Conservation (phyloP, 2,329 filamentous ascomycete genomes). For the Xylariaceae sp. region DNA sequence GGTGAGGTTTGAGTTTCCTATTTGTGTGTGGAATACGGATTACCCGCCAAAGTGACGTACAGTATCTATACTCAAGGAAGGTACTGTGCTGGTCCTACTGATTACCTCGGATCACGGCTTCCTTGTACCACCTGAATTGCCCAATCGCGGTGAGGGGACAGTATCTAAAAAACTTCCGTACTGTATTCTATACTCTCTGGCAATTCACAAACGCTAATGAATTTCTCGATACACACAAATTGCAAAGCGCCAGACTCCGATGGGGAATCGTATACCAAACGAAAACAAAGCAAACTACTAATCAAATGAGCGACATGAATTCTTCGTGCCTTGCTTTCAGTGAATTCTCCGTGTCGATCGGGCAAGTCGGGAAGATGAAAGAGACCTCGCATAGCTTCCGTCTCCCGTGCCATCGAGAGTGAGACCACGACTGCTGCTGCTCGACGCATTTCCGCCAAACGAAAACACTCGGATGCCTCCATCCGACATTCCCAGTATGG, state of each 20-base stretch:
- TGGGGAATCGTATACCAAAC: not conserved
- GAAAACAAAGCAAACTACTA: not conserved
- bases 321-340: not conserved
- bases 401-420: not conserved
- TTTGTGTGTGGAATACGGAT: no score
- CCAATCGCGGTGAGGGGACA: no score
- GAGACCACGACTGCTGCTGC: not conserved
- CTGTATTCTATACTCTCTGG: not conserved
- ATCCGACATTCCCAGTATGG: not conserved
- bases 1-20: no score
- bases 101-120: no score
- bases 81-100: no score
- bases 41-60: no score
- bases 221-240: not conserved
- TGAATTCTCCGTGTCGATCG: not conserved
- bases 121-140: no score
- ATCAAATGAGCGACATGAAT: not conserved
- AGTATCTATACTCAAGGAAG: no score
- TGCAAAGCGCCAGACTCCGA: not conserved
- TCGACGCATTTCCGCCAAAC: not conserved
- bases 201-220: not conserved
- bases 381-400: not conserved
- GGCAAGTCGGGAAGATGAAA: not conserved
- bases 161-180: no score
- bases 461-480: not conserved